A percentile compares a stretch with the other conserved stretches of the same genome.
Conservation (phyloP, 805 yeast genomes). For the Lipomyces yamanashiensis region DNA sequence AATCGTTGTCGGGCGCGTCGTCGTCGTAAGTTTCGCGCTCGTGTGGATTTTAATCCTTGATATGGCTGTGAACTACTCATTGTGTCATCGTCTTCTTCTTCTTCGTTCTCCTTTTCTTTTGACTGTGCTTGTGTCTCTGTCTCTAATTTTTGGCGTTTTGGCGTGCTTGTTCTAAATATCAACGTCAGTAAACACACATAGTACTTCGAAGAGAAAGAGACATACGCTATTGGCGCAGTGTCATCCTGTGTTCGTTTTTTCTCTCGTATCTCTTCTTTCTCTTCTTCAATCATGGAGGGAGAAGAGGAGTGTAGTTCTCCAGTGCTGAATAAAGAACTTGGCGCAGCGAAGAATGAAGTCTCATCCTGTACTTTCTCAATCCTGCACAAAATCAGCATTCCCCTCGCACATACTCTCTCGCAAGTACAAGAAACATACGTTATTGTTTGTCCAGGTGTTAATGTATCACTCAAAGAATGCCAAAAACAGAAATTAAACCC, state of each 20-base stretch:
- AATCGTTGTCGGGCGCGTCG: neutral
- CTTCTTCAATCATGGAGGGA: neutral
- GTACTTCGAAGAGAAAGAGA: neutral
- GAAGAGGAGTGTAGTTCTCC: neutral
- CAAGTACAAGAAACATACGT: conserved; percentile 5
- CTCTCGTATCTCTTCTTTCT: too few species aligned
- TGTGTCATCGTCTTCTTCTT: neutral
- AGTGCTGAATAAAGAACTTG: neutral
- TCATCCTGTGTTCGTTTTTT: neutral
- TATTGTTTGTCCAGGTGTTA: conserved; percentile 18
- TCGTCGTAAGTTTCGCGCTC: conserved; percentile 18
- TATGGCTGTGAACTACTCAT: conserved; percentile 3
- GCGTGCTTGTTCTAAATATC: conserved; percentile 3
- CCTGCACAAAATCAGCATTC: neutral
- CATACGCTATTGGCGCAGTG: neutral
- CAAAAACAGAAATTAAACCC: conserved; percentile 20
- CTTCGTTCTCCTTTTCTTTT: too few species aligned
- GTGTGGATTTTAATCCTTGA: conserved; percentile 14
- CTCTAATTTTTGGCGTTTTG: neutral
- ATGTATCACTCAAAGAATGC: conserved; percentile 8
- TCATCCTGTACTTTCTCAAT: neutral
- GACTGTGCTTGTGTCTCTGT: neutral
- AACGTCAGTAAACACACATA: neutral
- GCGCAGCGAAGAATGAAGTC: neutral
- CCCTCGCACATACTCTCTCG: too few species aligned